Evolutionary conservation across 495 filamentous ascomycete species (phyloP).

Genomic region (Penicillium simplicissimum): DNA sequence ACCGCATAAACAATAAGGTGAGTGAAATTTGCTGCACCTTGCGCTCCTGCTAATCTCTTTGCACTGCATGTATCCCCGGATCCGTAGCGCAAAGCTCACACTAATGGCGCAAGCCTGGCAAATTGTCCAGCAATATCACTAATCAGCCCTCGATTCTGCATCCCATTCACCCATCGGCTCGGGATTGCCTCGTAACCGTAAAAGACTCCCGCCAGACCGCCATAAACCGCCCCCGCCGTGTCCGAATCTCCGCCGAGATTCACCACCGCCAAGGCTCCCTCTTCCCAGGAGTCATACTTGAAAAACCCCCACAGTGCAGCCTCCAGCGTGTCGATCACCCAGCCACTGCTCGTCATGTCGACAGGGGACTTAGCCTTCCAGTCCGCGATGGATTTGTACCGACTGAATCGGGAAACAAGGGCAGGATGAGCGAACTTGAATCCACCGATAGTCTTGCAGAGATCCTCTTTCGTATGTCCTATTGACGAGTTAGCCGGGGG

Average conservation of each 20-base stretch:
- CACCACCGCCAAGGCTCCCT: slow-evolving; percentile 45
- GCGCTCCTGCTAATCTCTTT: background rate
- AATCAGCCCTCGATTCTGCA: slow-evolving; percentile 31
- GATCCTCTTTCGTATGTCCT: slow-evolving; percentile 27
- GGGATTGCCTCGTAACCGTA: slow-evolving; percentile 44
- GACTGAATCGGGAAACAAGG: slow-evolving; percentile 24
- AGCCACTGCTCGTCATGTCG: slow-evolving; percentile 41
- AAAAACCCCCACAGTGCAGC: slow-evolving; percentile 51
- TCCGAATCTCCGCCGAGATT: slow-evolving; percentile 54
- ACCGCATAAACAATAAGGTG: background rate
- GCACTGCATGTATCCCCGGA: background rate
- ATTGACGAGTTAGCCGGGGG: background rate
- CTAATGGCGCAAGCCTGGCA: slow-evolving; percentile 2
- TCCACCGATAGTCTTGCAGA: slow-evolving; percentile 12
- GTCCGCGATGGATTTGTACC: slow-evolving; percentile 17
- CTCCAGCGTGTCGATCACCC: slow-evolving; percentile 49
- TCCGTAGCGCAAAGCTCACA: background rate
- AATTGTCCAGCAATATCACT: slow-evolving; percentile 39
- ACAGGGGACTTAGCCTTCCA: slow-evolving; percentile 19
- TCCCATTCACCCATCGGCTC: slow-evolving; percentile 32
- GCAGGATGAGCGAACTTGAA: slow-evolving; percentile 26
- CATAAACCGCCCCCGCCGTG: slow-evolving; percentile 52
- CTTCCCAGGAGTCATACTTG: slow-evolving; percentile 37
- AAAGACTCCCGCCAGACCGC: slow-evolving; percentile 47
- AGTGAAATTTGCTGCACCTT: background rate